Base-by-base conservation (phyloP, 257 asterid species). In the Penstemon eatonii region DNA sequence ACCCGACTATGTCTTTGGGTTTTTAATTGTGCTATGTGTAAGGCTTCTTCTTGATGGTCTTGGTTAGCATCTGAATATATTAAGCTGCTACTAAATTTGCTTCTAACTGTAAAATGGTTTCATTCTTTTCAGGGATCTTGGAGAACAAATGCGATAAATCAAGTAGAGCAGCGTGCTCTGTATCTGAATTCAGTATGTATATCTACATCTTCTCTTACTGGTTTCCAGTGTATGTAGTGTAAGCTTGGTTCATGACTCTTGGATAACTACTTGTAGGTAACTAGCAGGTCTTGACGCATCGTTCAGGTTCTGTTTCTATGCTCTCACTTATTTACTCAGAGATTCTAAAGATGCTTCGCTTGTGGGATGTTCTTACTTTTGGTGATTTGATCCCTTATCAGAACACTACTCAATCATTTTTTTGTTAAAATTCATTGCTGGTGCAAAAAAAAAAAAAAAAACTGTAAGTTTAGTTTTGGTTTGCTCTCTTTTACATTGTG, bases 281-380 rank as follows among this genome's bases (percentile, higher is more conserved):
- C 65, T 50, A 42, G 76, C 89, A 89, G 95, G 95, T 89, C 71
- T 84, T 89, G 78, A 89, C 96, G 8, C 96, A 89, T 82, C 90
- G 95, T 56, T 69, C 73, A 44, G 96, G 96, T 76, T 89, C 96
- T 76, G 88, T 84, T 76, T 78, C 96, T 62, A 76, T 87, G 87
- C 87, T 87, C 42, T 79, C 84, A 52, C 85, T 89, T 69, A 76
- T 89, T 76, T 89, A 87, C 84, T 85, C 95, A 1, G 96, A 87
- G 84, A 82, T 89, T 56, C 78, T 89, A 72, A 87, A 87, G 80
- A 83, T 83, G 85, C 88, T 89, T 73, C 95, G 86, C 65, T 52
- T 78, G 80, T 89, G 85, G 85, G 93, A 78, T 39, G 60, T 89
- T 76, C 76, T 89, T 66, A 73, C 77, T 53, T 89, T 89, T 25